These are phyloP conservation scores for Phycomyces nitens DNA, from an alignment of 192 early-diverging fungal genomes.

Conservation along the genomic window DNA sequence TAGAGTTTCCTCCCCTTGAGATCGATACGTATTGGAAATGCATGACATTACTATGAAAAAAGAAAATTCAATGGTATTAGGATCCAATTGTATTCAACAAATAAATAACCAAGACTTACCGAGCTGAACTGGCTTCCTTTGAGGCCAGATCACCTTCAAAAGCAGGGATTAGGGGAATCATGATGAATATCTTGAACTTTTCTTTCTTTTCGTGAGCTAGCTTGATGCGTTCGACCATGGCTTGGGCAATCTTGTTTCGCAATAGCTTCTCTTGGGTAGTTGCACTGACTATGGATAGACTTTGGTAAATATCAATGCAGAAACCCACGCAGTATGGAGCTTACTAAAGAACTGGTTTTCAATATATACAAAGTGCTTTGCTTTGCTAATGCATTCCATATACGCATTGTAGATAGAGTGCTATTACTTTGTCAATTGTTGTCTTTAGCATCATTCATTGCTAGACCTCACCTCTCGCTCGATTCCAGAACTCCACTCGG, in stretches of 20 bases:
- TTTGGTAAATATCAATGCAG: neutral
- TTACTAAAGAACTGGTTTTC: slow-evolving; percentile 93
- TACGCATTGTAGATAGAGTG: slow-evolving; percentile 84
- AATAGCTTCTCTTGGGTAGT: slow-evolving; percentile 21
- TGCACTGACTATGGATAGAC: slow-evolving; percentile 9
- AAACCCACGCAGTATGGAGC: slow-evolving; percentile 7
- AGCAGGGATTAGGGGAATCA: slow-evolving; percentile 82
- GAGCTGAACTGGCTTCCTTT: slow-evolving; percentile 63
- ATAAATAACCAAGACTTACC: slow-evolving; percentile 35
- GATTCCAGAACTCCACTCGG: slow-evolving; percentile 72
- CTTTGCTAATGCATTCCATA: slow-evolving; percentile 62
- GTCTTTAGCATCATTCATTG: neutral
- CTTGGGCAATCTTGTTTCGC: slow-evolving; percentile 42
- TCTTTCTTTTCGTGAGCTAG: slow-evolving; percentile 63
- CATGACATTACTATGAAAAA: slow-evolving; percentile 56
- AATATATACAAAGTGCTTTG: slow-evolving; percentile 90
- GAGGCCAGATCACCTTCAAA: slow-evolving; percentile 80
- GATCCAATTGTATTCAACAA: neutral
- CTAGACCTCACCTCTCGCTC: slow-evolving; percentile 39
- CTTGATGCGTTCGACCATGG: slow-evolving; percentile 70
- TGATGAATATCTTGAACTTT: slow-evolving; percentile 72
- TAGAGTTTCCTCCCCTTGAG: slow-evolving; percentile 67
- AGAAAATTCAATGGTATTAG: neutral
- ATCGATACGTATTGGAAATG: slow-evolving; percentile 78
- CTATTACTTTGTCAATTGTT: neutral